Base-by-base conservation (phyloP, 2,329 filamentous ascomycete genomes). In the Colletotrichum euphorbiae region DNA sequence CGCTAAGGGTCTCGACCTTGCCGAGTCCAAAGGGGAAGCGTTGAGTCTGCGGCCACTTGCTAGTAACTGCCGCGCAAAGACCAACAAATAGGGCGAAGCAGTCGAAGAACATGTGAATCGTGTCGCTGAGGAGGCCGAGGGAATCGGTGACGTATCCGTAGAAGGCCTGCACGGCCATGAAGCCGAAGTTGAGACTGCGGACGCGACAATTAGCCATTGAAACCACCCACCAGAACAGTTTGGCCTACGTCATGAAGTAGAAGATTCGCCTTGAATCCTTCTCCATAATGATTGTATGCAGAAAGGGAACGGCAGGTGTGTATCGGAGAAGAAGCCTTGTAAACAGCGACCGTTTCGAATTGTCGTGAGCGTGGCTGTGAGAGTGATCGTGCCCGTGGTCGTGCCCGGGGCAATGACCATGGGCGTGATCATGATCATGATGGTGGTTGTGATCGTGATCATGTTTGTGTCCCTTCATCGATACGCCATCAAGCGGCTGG, bases 61-160 rank as follows among this genome's bases (percentile, higher is more conserved):
- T 96, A 84, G 97, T 93, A 6, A 99, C 94, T 2, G 95, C 91
- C 31, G 96, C 96, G 73, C 95, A 91, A 9, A 99, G 84, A 11
- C 96, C 96, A 40, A 99, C 94, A 1, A 93, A 89, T 31, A 99
- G 86, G 19, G 95, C 96, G 40, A 98, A 90, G 73, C 96, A 99
- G 80, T 99, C 96, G 74, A 99, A 98, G 75, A 99, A 95, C 96
- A 99, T 99, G 80, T 99, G 96, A 71, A 99, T 96, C 75, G 94
- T 98, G 79, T 99, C 96, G 72, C 94, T 97, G 17, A 99, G 87
- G n/a, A 99, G 85, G 3, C 96, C 96, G 5, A 99, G 83, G 0
- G 96, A 99, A 72, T 97, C 94, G 3, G 94, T 98, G 11, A 96
- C 82, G 74, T 96, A 97, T 55, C 96, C 96, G 75, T 99, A 99